Evolutionary conservation across 2,329 filamentous ascomycete genomes (phyloP).

Genomic region (Fusarium solani-melongenae): DNA sequence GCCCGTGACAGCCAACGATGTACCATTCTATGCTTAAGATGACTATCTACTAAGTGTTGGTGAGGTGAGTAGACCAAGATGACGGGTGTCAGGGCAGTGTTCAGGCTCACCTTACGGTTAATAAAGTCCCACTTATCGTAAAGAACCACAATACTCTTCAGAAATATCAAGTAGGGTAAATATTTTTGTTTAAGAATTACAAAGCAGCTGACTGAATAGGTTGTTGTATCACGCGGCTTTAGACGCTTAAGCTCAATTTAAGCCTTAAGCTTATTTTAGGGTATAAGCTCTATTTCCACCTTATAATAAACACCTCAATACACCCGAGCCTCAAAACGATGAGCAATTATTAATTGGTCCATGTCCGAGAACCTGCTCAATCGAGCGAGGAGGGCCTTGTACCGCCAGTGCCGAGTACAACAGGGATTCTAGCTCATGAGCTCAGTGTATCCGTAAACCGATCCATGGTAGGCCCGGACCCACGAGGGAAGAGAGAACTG

Average conservation of each 20-base stretch:
- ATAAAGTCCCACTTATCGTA: neutral
- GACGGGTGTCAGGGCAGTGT: neutral
- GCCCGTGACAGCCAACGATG: neutral
- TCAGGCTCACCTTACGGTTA: neutral
- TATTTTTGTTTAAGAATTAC: neutral
- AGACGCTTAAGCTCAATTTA: neutral
- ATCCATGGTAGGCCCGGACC: neutral
- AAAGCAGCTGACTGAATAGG: neutral
- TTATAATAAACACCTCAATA: neutral
- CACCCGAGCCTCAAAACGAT: neutral
- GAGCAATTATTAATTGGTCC: neutral
- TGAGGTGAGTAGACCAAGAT: neutral
- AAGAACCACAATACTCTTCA: neutral
- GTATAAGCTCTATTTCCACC: neutral
- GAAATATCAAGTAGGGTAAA: neutral
- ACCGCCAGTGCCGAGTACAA: neutral
- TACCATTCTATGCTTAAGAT: neutral
- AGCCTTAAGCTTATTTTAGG: neutral
- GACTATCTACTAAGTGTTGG: neutral
- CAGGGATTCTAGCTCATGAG: neutral
- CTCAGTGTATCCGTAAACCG: neutral
- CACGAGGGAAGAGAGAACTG: neutral
- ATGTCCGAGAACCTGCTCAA: neutral
- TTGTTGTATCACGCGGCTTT: neutral
- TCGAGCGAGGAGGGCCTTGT: neutral